Evolutionary conservation across 192 early-diverging fungal genomes (phyloP), one percentile per base, ranked within the genome.

Genomic region (Globomyces pollinis-pini): DNA sequence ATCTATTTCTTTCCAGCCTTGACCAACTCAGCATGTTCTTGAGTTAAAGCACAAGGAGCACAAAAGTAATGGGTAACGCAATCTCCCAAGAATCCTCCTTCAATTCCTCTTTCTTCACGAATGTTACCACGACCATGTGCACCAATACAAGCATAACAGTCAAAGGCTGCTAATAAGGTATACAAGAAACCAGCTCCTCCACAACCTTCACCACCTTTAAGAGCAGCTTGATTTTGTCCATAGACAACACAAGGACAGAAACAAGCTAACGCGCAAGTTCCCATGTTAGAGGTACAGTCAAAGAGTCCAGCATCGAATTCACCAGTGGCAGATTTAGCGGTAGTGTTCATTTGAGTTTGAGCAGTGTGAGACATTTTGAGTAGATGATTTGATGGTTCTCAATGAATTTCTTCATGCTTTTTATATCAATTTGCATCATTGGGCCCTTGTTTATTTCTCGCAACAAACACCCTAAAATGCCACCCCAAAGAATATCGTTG

Each of bases 21-120:
- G 28, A 62, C 59, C 57, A 57, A 34, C 29, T 69, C 68, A 39
- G 59, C 16, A 35, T 54, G 59, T 57, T 70, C 68, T 61, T 70
- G 68, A 4, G 68, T 70, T 12, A 70, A 38, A 0, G 68, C 68
- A 36, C 68, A 70, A 15, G 68, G 51, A n/a, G 41, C 20, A 62
- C 68, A 70, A 63, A 50, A 70, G 5, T 52, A 65, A 38, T 62
- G 61, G 34, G 57, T 64, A 11, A n/a, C 5, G 15, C 38, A 61
- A 34, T 61, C 59, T 1, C 31, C 15, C 15, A 57, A 60, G 34
- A 26, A 26, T 36, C 56, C 13, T 24, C 57, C 51, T 16, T 44
- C 60, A 31, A 70, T 70, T 54, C 65, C 61, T 58, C 58, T 61
- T 64, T 70, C 60, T 18, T 9, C 39, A n/a, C 68, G 20, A 43